Evolutionary conservation across 2,329 filamentous ascomycete species (phyloP), one percentile per base, ranked within the genome.

Genomic region (Xylariaceae sp.): DNA sequence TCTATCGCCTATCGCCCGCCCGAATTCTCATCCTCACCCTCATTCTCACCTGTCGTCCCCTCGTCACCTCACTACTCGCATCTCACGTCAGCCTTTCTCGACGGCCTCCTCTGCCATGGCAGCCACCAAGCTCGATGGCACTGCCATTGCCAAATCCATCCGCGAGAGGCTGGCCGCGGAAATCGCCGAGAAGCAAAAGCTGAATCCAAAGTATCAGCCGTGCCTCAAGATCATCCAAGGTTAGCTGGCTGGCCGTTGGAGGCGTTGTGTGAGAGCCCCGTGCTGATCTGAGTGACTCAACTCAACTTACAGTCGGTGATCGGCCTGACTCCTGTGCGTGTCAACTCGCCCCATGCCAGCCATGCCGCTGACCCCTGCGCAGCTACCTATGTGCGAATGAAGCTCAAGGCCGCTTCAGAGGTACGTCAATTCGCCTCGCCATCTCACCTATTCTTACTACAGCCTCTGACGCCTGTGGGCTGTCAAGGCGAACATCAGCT

Each of bases 301-400:
- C n/a, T 33, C 13, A 35, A 41, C 17, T 16, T 33, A 13, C 50
- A 92, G 92, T 98, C 49, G 92, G 89, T 57, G 83, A 89, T 60
- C 80, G 92, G 52, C 86, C 85, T 47, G 92, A 98, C 66, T 95
- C 89, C 23, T 83, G 85, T 93, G 72, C 57, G 80, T 46, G 23
- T 25, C 42, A 38, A 41, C 37, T 43, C 40, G 29, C 15, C n/a
- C 31, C 40, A 37, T 32, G 9, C 25, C 37, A 38, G 12, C 45
- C 41, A 38, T 19, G 12, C 32, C 40, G 37, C 49, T 55, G 52
- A 58, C 53, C 60, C 49, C 58, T 31, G 16, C 28, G 16, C 53
- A 90, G 84, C 81, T 55, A 96, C 90, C 33, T 98, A 98, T 83
- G 90, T 98, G 64, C 89, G 89, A 65, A 98, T 98, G 92, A 98